These are phyloP conservation scores for Penicillium psychrofluorescens DNA, from an alignment of 495 filamentous ascomycete genomes.

Conservation along the genomic window DNA sequence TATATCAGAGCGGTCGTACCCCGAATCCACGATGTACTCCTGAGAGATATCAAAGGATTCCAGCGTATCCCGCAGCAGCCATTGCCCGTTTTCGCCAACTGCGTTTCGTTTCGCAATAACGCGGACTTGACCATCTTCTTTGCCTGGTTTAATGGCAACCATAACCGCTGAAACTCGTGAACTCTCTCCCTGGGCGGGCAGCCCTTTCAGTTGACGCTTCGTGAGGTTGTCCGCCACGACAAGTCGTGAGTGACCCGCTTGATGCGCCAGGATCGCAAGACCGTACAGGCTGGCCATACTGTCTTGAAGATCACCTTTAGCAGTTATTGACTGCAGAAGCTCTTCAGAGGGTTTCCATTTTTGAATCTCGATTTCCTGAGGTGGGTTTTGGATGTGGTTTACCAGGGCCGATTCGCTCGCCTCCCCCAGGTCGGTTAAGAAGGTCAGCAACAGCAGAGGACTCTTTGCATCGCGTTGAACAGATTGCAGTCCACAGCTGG, in stretches of 20 bases:
- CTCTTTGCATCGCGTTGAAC: too few relatives aligned
- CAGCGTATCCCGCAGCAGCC: neutral
- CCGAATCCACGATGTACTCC: neutral
- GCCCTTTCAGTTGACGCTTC: conserved; percentile 1
- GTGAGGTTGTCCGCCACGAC: conserved; percentile 2
- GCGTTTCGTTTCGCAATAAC: conserved; percentile 1
- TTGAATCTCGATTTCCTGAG: too few relatives aligned
- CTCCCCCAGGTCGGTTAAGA: too few relatives aligned
- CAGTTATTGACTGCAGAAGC: too few relatives aligned
- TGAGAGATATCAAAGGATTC: neutral
- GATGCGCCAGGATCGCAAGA: conserved; percentile 1
- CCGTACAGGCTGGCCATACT: conserved; percentile 5
- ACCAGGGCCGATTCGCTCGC: too few relatives aligned
- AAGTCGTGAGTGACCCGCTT: neutral
- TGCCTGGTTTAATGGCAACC: neutral
- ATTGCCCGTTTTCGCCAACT: neutral
- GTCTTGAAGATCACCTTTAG: neutral
- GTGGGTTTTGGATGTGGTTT: too few relatives aligned
- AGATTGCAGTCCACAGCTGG: too few relatives aligned
- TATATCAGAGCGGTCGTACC: neutral
- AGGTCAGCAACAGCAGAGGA: too few relatives aligned
- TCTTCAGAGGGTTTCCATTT: too few relatives aligned
- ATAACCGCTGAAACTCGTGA: neutral
- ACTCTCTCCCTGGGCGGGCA: neutral
- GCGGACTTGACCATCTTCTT: neutral